These are phyloP conservation scores for Penicillium odoratum DNA, from an alignment of 495 filamentous ascomycete genomes.

Conservation along the genomic window DNA sequence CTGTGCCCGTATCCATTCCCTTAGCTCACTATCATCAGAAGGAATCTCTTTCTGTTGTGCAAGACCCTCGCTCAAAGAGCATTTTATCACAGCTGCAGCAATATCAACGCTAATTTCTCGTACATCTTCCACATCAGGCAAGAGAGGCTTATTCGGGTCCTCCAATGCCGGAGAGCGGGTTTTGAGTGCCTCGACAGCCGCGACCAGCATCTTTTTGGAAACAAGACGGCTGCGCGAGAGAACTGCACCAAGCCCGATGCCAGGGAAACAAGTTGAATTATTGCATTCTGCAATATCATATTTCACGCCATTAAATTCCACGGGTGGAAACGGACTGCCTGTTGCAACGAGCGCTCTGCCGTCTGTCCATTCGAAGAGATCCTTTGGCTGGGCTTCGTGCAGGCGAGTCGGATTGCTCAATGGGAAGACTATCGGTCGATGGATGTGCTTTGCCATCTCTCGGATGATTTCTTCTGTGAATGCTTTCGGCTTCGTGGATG, in stretches of 20 bases:
- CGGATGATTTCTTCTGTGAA: slow-evolving; percentile 74
- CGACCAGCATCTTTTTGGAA: slow-evolving; percentile 79
- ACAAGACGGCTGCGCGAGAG: slow-evolving; percentile 62
- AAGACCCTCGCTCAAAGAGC: slow-evolving; percentile 67
- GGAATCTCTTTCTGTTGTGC: slow-evolving; percentile 51
- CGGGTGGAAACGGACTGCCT: slow-evolving; percentile 79
- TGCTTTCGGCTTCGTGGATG: slow-evolving; percentile 75
- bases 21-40: slow-evolving; percentile 53
- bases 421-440: slow-evolving; percentile 79
- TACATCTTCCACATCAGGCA: slow-evolving; percentile 77
- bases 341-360: slow-evolving; percentile 82
- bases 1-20: slow-evolving; percentile 82
- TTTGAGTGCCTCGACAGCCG: slow-evolving; percentile 72
- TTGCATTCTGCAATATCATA: slow-evolving; percentile 84
- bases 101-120: slow-evolving; percentile 75
- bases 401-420: slow-evolving; percentile 84
- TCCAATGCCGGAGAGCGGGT: slow-evolving; percentile 66
- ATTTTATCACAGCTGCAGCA: slow-evolving; percentile 74
- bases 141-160: slow-evolving; percentile 55
- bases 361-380: slow-evolving; percentile 75
- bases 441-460: slow-evolving; percentile 78
- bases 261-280: slow-evolving; percentile 84
- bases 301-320: slow-evolving; percentile 62
- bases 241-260: slow-evolving; percentile 79
- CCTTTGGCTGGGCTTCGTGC: slow-evolving; percentile 79